These are phyloP conservation scores for Tardiomyces digboiensis DNA, from an alignment of 1,139 yeast genomes.

Conservation along the genomic window DNA sequence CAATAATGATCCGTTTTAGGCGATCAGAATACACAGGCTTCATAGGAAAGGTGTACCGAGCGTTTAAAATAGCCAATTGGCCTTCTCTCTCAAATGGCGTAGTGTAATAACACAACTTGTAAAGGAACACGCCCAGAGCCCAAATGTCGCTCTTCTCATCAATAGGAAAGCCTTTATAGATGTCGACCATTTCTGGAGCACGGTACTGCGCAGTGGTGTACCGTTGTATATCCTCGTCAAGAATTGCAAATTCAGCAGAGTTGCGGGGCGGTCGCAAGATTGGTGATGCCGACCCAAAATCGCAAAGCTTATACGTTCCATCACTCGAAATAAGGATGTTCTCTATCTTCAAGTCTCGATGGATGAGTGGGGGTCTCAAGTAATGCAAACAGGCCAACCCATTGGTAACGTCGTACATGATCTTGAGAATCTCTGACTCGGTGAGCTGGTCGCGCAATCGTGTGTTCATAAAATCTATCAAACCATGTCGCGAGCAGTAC, in stretches of 20 bases:
- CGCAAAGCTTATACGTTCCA: constrained; percentile 76
- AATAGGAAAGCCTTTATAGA: constrained; percentile 74
- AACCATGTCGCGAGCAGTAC: constrained; percentile 70
- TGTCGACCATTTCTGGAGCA: constrained; percentile 94
- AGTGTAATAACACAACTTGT: constrained; percentile 85
- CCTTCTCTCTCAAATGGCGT: constrained; percentile 86
- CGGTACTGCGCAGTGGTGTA: constrained; percentile 98
- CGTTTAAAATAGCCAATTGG: constrained; percentile 55
- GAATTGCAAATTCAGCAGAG: constrained; percentile 52
- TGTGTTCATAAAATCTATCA: constrained; percentile 93
- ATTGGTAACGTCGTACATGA: constrained; percentile 72
- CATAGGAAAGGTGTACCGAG: constrained; percentile 49
- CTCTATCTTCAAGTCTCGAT: constrained; percentile 92
- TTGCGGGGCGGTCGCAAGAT: constrained; percentile 56
- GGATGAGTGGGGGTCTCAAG: constrained; percentile 70
- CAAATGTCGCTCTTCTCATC: constrained; percentile 94
- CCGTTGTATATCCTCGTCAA: constrained; percentile 77
- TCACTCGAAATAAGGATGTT: constrained; percentile 74
- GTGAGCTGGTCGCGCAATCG: constrained; percentile 70
- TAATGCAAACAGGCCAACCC: constrained; percentile 91
- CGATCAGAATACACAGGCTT: constrained; percentile 31
- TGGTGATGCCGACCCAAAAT: constrained; percentile 86
- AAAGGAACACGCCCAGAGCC: constrained; percentile 91
- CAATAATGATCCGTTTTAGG: constrained; percentile 47
- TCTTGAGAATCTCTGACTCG: constrained; percentile 72